phyloP scores from a whole-genome alignment of 441 rosid species.

The Syzygium malaccense region DNA sequence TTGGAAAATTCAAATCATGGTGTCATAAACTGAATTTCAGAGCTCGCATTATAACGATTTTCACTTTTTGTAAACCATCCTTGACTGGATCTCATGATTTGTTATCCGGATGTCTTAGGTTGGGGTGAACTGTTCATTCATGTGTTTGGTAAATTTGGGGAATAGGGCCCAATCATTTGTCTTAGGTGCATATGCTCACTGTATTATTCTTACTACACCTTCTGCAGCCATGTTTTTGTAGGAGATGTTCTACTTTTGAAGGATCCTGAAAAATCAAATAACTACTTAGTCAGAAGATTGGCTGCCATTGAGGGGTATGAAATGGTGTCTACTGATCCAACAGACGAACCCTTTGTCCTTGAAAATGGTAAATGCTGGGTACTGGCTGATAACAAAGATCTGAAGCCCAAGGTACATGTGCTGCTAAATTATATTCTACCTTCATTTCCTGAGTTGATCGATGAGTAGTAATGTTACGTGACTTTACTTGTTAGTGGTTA shows the following conservation, averaged over 20 bases:
- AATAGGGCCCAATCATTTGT: neutral
- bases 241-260: slow-evolving; percentile 88
- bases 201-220: neutral
- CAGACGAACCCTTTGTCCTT: slow-evolving; percentile 82
- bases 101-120: neutral
- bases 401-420: slow-evolving; percentile 66
- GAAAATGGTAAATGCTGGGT: slow-evolving; percentile 86
- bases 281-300: slow-evolving; percentile 70
- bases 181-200: neutral
- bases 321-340: slow-evolving; percentile 70
- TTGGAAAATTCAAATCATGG: neutral
- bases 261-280: slow-evolving; percentile 58
- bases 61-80: neutral
- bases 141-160: neutral
- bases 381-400: slow-evolving; percentile 65
- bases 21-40: neutral
- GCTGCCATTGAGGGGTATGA: slow-evolving; percentile 84
- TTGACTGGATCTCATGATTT: neutral
- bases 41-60: neutral
- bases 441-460: neutral
- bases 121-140: neutral
- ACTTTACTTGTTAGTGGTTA: neutral
- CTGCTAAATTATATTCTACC: neutral
- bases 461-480: neutral
- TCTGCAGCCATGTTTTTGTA: slow-evolving; percentile 33